Conservation (phyloP, 2,329 filamentous ascomycete genomes). For the Pyrenochaeta sp. region DNA sequence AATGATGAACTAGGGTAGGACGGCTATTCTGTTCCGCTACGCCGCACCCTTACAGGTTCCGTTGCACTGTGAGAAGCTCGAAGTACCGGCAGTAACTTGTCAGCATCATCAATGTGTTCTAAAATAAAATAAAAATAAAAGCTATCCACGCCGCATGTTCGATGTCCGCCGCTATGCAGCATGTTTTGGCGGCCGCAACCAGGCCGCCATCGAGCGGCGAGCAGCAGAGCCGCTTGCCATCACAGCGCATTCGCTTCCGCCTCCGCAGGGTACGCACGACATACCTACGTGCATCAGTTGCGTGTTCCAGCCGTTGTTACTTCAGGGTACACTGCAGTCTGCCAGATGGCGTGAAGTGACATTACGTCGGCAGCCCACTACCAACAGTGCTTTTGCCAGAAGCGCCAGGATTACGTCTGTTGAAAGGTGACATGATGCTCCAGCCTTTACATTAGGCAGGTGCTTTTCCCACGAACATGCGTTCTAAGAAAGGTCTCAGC, state of each 20-base stretch:
- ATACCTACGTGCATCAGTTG: conserved; percentile 44
- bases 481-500: conserved; percentile 38
- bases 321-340: conserved; percentile 43
- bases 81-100: conserved; percentile 16
- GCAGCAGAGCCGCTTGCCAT: conserved; percentile 39
- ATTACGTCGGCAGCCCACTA: conserved; percentile 22
- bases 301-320: conserved; percentile 34
- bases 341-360: conserved; percentile 31
- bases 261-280: conserved; percentile 46
- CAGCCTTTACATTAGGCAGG: conserved; percentile 19
- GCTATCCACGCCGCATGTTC: conserved; percentile 15
- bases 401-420: conserved; percentile 9
- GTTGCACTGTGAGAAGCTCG: conserved; percentile 16
- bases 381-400: conserved; percentile 7
- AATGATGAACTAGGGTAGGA: conserved; percentile 32
- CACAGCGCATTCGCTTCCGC: conserved; percentile 37
- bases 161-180: conserved; percentile 33
- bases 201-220: conserved; percentile 34
- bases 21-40: conserved; percentile 28
- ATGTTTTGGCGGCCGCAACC: conserved; percentile 33
- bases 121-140: not conserved
- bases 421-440: conserved; percentile 1
- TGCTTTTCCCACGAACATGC: conserved; percentile 29
- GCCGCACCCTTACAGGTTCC: conserved; percentile 27
- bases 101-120: conserved; percentile 9